A percentile compares a stretch with the other conserved stretches of the same genome.
phyloP scores from a whole-genome alignment of 2,329 filamentous ascomycete species.

The Botrytis aclada region DNA sequence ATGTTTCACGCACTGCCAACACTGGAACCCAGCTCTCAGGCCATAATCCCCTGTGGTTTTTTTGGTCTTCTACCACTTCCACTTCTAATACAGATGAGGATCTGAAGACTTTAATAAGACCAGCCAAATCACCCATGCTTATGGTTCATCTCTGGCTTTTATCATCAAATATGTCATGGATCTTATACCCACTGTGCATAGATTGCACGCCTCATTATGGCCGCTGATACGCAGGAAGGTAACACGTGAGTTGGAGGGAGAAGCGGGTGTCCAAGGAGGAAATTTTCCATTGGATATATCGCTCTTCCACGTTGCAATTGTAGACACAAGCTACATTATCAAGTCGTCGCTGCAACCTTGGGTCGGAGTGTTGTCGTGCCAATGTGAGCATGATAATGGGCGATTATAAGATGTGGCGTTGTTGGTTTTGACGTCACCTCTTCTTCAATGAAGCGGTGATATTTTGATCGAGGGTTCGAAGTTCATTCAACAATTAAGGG shows the following conservation, averaged over 20 bases:
- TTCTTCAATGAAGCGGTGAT: neutral
- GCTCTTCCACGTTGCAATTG: too few relatives aligned
- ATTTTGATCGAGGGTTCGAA: neutral
- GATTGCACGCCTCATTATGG: neutral
- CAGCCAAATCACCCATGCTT: neutral
- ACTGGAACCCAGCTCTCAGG: slow-evolving; percentile 74
- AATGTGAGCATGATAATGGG: too few relatives aligned
- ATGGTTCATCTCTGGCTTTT: neutral
- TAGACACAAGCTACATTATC: neutral
- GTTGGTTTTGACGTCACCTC: neutral
- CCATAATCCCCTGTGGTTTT: slow-evolving; percentile 69
- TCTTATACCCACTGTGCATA: too few relatives aligned
- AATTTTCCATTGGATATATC: neutral
- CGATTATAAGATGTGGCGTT: too few relatives aligned
- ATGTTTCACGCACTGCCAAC: slow-evolving; percentile 76
- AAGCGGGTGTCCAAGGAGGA: neutral
- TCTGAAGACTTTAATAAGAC: slow-evolving; percentile 70
- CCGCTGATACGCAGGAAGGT: neutral
- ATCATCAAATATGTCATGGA: neutral
- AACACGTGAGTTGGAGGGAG: too few relatives aligned
- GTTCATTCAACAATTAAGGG: neutral
- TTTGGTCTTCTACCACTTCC: slow-evolving; percentile 77
- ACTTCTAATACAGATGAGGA: slow-evolving; percentile 75
- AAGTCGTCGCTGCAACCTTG: too few relatives aligned
- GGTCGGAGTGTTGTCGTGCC: neutral